Conservation (phyloP, 116 monocot genomes). For the Iris pallida region DNA sequence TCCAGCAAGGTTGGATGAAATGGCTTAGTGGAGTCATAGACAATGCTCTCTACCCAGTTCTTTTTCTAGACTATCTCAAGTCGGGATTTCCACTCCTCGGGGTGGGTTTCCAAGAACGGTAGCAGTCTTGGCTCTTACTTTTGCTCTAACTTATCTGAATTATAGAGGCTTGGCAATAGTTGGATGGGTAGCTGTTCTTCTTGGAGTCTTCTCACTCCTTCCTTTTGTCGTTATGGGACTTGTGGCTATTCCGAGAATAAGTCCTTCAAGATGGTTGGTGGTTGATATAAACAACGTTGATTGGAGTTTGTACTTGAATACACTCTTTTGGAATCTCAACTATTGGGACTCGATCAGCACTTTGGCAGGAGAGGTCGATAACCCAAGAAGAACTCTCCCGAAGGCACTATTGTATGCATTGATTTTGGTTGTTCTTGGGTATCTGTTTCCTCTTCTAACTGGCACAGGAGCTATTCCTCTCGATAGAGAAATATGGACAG, state of each 20-base stretch:
- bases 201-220: constrained; percentile 59
- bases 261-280: constrained; percentile 52
- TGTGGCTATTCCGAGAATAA: constrained; percentile 44
- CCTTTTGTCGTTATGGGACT: constrained; percentile 73
- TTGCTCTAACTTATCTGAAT: constrained; percentile 64
- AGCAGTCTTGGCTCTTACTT: constrained; percentile 48
- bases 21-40: constrained; percentile 82
- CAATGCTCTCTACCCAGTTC: constrained; percentile 72
- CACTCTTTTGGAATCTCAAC: constrained; percentile 84
- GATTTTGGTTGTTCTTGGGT: constrained; percentile 55
- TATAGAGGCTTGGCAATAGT: constrained; percentile 76
- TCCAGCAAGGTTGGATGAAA: constrained; percentile 90
- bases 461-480: constrained; percentile 62
- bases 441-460: constrained; percentile 60
- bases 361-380: constrained; percentile 68
- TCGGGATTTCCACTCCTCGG: constrained; percentile 45
- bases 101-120: constrained; percentile 42
- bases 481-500: constrained; percentile 55
- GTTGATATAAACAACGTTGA: constrained; percentile 31
- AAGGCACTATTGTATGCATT: constrained; percentile 66
- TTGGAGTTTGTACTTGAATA: constrained; percentile 78
- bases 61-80: constrained; percentile 76
- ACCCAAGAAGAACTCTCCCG: constrained; percentile 60
- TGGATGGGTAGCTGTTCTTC: constrained; percentile 61
- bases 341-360: constrained; percentile 84